Percentiles rank a stretch among this genome's conserved stretches.
These are phyloP conservation scores for Blastobotrys mokoenaii DNA, from an alignment of 805 yeast species.

Conservation along the genomic window DNA sequence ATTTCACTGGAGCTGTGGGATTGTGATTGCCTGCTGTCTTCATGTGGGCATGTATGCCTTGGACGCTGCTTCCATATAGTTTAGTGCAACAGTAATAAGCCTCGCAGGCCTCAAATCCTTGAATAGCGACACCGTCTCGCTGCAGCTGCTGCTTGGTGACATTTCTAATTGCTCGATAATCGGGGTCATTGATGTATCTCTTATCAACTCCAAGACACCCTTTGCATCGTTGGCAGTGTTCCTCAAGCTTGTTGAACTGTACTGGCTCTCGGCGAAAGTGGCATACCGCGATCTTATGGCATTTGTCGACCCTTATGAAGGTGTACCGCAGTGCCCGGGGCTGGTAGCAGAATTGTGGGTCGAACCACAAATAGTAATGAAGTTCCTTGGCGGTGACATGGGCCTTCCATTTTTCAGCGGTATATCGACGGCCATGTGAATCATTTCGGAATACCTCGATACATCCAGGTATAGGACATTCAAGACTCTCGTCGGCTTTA, in stretches of 20 bases:
- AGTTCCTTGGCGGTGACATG: not conserved
- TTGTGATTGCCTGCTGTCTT: not conserved
- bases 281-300: not conserved
- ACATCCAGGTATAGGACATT: slow-evolving; percentile 1
- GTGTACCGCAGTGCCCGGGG: not conserved
- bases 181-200: not conserved
- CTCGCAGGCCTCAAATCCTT: not conserved
- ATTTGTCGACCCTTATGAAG: not conserved
- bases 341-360: not conserved
- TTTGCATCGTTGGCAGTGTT: slow-evolving; percentile 1
- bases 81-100: not conserved
- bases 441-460: not conserved
- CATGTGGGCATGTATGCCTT: not conserved
- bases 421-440: not conserved
- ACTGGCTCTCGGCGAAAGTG: slow-evolving; percentile 5
- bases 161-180: not conserved
- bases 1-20: not conserved
- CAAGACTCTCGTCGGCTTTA: not conserved
- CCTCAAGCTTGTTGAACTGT: slow-evolving; percentile 1
- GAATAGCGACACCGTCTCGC: not conserved
- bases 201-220: not conserved
- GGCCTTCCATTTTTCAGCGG: slow-evolving; percentile 1
- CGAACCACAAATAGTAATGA: not conserved
- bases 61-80: not conserved
- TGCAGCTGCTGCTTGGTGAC: not conserved